Evolutionary conservation across 768 basidiomycete genomes (phyloP).

Genomic region (Lactifluus pinguis): DNA sequence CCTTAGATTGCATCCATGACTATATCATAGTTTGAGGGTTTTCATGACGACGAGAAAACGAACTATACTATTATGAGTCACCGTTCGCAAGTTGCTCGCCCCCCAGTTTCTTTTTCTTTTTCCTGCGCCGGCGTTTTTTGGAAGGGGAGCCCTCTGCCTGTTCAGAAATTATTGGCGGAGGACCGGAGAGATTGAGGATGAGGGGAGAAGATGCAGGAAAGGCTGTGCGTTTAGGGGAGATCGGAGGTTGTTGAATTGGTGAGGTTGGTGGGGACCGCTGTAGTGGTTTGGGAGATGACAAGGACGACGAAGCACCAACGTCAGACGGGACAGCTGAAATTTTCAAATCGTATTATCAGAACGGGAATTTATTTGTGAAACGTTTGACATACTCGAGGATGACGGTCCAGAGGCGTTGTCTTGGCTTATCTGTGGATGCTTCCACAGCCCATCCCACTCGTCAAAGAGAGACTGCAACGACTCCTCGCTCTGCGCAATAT

Average conservation of each 20-base stretch:
- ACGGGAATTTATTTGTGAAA: not conserved
- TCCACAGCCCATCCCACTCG: not conserved
- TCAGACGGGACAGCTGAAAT: not conserved
- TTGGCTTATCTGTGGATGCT: not conserved
- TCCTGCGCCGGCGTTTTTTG: constrained; percentile 11
- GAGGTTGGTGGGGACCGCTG: not conserved
- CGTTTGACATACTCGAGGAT: not conserved
- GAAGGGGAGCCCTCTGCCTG: not conserved
- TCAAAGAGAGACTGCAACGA: not conserved
- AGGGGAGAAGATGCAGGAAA: not conserved
- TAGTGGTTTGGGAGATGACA: not conserved
- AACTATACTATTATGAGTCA: not conserved
- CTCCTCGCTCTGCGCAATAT: not conserved
- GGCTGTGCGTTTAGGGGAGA: not conserved
- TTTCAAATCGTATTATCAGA: not conserved
- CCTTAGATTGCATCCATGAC: not conserved
- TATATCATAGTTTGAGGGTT: not conserved
- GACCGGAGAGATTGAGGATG: constrained; percentile 14
- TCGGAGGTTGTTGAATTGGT: not conserved
- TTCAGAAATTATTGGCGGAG: not conserved
- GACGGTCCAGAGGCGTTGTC: not conserved
- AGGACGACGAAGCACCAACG: not conserved
- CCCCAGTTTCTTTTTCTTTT: constrained; percentile 12
- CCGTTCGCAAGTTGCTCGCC: not conserved
- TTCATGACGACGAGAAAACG: not conserved